A percentile compares a stretch with the other conserved stretches of the same genome.
These are phyloP conservation scores for Pythium diclinum DNA, from an alignment of 352 stramenopile genomes.

Conservation along the genomic window DNA sequence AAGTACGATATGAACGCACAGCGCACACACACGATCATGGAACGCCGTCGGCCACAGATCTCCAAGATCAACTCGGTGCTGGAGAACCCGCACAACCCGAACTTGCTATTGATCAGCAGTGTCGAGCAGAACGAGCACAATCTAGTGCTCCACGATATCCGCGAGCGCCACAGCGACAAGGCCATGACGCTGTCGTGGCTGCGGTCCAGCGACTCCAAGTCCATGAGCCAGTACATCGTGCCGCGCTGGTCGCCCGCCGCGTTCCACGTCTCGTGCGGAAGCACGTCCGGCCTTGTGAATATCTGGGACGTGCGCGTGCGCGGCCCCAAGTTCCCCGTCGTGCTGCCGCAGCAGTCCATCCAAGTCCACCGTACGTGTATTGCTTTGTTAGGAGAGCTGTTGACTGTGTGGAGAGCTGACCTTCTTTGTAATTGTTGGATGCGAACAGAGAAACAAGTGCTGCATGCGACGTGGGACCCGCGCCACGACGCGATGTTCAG, in stretches of 20 bases:
- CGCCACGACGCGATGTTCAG: constrained; percentile 84
- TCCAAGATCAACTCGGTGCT: constrained; percentile 83
- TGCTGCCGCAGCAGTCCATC: constrained; percentile 74
- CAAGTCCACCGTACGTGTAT: constrained; percentile 65
- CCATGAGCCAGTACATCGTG: constrained; percentile 85
- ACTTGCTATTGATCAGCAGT: constrained; percentile 73
- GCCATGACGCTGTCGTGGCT: constrained; percentile 68
- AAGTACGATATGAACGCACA: constrained; percentile 65
- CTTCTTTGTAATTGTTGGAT: constrained; percentile 7
- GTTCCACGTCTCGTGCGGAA: constrained; percentile 47
- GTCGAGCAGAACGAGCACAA: constrained; percentile 65
- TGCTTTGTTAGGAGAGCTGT: neutral
- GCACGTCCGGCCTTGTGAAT: constrained; percentile 32
- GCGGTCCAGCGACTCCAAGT: constrained; percentile 43
- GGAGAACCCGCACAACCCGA: constrained; percentile 81
- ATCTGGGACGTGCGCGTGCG: constrained; percentile 81
- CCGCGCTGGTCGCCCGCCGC: constrained; percentile 67
- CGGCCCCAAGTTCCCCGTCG: constrained; percentile 45
- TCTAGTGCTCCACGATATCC: constrained; percentile 71
- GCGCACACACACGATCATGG: constrained; percentile 41
- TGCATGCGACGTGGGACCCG: constrained; percentile 84
- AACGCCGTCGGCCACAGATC: constrained; percentile 73
- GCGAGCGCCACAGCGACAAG: constrained; percentile 39
- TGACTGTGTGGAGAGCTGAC: neutral
- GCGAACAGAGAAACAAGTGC: constrained; percentile 68